phyloP scores from a whole-genome alignment of 306 rosid genomes.

The Prunus dulcis region DNA sequence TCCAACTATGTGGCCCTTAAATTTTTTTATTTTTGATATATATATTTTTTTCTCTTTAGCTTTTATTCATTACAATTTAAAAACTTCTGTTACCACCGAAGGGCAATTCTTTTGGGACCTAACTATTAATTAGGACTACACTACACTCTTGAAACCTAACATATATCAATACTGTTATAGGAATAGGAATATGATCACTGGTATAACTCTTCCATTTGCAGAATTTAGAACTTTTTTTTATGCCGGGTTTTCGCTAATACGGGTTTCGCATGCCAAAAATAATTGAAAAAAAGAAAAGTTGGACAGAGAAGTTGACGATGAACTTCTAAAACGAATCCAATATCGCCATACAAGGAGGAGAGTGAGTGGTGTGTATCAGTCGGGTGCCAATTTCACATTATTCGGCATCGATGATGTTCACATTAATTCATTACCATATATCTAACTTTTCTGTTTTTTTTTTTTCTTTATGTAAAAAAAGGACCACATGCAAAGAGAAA shows the following conservation, averaged over 20 bases:
- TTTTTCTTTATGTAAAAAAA: too few relatives aligned
- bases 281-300: background rate
- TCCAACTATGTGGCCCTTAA: background rate
- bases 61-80: background rate
- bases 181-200: too few relatives aligned
- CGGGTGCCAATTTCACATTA: background rate
- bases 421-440: too few relatives aligned
- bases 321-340: background rate
- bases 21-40: background rate
- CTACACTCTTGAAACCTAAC: too few relatives aligned
- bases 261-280: background rate
- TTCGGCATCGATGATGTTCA: background rate
- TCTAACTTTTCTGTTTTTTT: background rate
- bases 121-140: too few relatives aligned
- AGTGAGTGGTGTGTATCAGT: background rate
- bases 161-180: too few relatives aligned
- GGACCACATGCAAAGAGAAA: background rate
- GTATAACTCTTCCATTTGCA: too few relatives aligned
- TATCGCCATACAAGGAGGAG: background rate
- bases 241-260: too few relatives aligned
- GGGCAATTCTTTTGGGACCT: too few relatives aligned
- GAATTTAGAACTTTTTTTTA: too few relatives aligned
- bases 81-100: background rate
- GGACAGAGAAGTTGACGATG: background rate
- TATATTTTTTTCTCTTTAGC: background rate